Evolutionary conservation across 345 rosid genomes (phyloP).

Genomic region (Garcia nutans): DNA sequence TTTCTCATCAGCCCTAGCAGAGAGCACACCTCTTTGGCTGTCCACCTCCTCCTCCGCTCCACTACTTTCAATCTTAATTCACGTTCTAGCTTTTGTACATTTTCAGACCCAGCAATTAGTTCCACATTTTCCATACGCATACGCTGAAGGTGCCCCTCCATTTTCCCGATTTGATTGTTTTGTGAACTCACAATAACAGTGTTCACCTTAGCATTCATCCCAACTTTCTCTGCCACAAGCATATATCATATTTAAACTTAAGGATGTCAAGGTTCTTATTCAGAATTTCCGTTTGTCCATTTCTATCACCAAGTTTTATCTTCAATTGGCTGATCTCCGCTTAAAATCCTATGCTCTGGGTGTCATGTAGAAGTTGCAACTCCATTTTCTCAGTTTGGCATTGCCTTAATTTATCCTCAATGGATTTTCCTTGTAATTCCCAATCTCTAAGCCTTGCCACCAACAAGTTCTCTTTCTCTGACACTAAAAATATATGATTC

Average conservation of each 20-base stretch:
- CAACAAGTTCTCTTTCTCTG: constrained; percentile 41
- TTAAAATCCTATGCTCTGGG: constrained; percentile 33
- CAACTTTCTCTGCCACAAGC: constrained; percentile 39
- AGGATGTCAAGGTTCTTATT: constrained; percentile 32
- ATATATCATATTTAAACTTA: constrained; percentile 25
- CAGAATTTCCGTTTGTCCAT: constrained; percentile 31
- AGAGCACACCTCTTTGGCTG: constrained; percentile 40
- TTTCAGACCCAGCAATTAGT: constrained; percentile 36
- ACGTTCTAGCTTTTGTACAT: constrained; percentile 20
- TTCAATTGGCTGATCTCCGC: constrained; percentile 39
- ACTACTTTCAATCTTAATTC: constrained; percentile 40
- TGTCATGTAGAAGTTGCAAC: constrained; percentile 6
- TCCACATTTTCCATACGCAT: constrained; percentile 51
- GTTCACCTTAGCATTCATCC: constrained; percentile 27
- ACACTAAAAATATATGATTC: constrained; percentile 49
- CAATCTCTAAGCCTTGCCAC: constrained; percentile 54
- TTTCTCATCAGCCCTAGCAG: constrained; percentile 68
- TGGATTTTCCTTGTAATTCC: constrained; percentile 59
- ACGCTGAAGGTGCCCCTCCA: constrained; percentile 47
- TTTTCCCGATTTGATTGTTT: constrained; percentile 40
- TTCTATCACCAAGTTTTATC: constrained; percentile 42
- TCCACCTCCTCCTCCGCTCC: constrained; percentile 40
- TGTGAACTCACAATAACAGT: constrained; percentile 35
- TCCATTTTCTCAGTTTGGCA: constrained; percentile 45
- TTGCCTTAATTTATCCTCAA: constrained; percentile 62